These are phyloP conservation scores for Podochytrium sp. DNA, from an alignment of 192 early-diverging fungal genomes.

Conservation along the genomic window DNA sequence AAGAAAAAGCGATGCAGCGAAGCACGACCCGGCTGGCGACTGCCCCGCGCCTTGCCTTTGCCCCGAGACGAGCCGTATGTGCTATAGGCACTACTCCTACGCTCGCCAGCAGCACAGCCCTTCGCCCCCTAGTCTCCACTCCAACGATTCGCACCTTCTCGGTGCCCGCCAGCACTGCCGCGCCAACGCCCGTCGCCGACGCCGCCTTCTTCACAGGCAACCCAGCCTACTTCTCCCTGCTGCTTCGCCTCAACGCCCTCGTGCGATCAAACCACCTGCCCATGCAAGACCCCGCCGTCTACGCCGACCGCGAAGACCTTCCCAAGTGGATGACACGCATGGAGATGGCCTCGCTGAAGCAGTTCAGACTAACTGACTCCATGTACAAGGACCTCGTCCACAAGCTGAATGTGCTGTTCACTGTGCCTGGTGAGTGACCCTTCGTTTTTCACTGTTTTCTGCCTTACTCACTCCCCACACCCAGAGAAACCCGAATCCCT, in stretches of 20 bases:
- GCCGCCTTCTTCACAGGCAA: conserved; percentile 90
- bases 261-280: conserved; percentile 41
- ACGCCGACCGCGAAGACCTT: not conserved
- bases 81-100: no score
- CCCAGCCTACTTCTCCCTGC: conserved; percentile 74
- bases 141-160: not conserved
- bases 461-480: not conserved
- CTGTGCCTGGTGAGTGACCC: conserved; percentile 35
- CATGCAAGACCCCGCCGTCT: conserved; percentile 27
- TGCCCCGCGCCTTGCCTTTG: not conserved
- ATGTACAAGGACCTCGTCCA: conserved; percentile 43
- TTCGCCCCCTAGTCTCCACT: not conserved
- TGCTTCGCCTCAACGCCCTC: conserved; percentile 69
- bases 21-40: not conserved
- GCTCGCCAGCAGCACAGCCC: not conserved
- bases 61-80: not conserved
- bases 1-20: not conserved
- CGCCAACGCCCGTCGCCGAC: conserved; percentile 51
- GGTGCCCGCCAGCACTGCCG: not conserved
- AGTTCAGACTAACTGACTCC: conserved; percentile 30
- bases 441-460: not conserved
- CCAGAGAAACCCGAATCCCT: conserved; percentile 16
- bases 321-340: conserved; percentile 32
- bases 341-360: conserved; percentile 35
- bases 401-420: conserved; percentile 49